Evolutionary conservation across 1,284 basidiomycete genomes (phyloP).

Genomic region (Cystobasidium slooffiae): DNA sequence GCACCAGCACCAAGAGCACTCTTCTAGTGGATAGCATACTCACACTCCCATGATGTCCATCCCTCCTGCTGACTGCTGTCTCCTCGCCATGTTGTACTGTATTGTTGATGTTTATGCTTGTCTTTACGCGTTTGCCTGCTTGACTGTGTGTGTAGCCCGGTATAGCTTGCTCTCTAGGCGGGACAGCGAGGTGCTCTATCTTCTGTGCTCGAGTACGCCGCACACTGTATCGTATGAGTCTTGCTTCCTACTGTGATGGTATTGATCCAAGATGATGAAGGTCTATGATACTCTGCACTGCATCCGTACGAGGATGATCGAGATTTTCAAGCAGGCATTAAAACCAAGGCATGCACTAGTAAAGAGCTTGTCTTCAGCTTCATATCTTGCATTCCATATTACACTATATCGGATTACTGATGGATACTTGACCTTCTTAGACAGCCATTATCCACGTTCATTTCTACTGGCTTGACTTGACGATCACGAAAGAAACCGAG

Average conservation of each 20-base stretch:
- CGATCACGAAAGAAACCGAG: too few species aligned
- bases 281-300: too few species aligned
- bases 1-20: background rate
- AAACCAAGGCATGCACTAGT: background rate
- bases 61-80: conserved; percentile 31
- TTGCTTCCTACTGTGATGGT: too few species aligned
- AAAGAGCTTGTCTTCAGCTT: background rate
- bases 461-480: too few species aligned
- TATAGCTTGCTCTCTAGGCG: background rate
- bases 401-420: too few species aligned
- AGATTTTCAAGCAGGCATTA: background rate
- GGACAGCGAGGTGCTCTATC: too few species aligned
- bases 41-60: conserved; percentile 40
- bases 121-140: conserved; percentile 1
- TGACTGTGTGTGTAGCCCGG: too few species aligned
- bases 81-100: conserved; percentile 23
- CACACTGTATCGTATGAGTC: too few species aligned
- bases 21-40: background rate
- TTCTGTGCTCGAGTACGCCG: too few species aligned
- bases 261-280: too few species aligned
- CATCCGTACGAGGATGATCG: background rate
- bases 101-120: background rate
- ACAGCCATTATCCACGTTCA: too few species aligned
- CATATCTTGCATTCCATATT: background rate
- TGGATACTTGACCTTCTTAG: too few species aligned